Base-by-base conservation (phyloP, 1,284 basidiomycete genomes). In the Cutaneotrichosporon dermatis region DNA sequence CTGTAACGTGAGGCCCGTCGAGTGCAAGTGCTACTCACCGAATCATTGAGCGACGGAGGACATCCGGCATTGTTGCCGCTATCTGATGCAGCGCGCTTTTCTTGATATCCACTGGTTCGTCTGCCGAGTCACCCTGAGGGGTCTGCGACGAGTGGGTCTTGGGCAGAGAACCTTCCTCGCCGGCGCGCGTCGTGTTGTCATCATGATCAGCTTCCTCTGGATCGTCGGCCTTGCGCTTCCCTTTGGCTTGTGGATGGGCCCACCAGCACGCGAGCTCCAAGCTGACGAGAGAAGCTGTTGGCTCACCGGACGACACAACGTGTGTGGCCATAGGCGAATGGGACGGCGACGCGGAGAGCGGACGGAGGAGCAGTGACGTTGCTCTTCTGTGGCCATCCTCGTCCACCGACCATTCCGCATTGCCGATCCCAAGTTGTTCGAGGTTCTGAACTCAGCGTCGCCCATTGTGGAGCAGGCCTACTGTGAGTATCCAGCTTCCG, bases 21-120 rank as follows among this genome's bases (percentile, higher is more conserved):
- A 25, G 15, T 9, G 15, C 3, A 0, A 7, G 4, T 5, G 51
- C 15, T 2, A 42, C 65, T 45, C 12, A 69, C 67, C 56, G 61
- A 35, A 70, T 64, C 59, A 70, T 56, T 33, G 68, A 61, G 6
- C 56, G 51, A 4, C 60, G 42, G 10, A 69, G 39, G 8, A 68
- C 25, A 39, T 59, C 61, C n/a, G 44, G 25, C 44, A 71, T 54
- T 1, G 58, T 65, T 7, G 6, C 13, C 15, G 15, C 46, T 12
- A 55, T 37, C 54, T 55, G 45, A 2, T 35, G 39, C 36, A 42
- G 42, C 4, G 53, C 35, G 4, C 11, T 13, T 8, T 12, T 40
- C 41, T 44, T 43, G 41, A 44, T 34, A 16, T 25, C 25, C 25
- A 25, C 25, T 25, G 25, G 25, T 25, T 2, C 25, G 25, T 25